Evolutionary conservation across 768 basidiomycete genomes (phyloP).

Genomic region (Russula griseocarnosa): DNA sequence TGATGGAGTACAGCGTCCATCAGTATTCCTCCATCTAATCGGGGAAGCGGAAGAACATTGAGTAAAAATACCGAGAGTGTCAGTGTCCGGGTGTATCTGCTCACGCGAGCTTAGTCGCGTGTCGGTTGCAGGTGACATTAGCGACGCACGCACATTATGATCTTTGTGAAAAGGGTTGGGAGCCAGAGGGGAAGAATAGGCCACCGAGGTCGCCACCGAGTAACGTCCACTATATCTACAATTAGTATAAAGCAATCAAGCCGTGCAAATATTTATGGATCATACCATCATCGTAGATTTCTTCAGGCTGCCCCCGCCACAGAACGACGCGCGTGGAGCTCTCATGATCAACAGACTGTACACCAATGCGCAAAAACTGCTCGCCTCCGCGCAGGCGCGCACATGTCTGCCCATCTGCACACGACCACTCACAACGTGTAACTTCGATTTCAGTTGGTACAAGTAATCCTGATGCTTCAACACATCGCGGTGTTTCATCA

Average conservation of each 20-base stretch:
- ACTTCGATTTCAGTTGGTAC: slow-evolving; percentile 20
- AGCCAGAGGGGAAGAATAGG: slow-evolving; percentile 39
- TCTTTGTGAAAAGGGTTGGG: slow-evolving; percentile 38
- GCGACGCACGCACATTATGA: slow-evolving; percentile 62
- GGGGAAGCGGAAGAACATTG: slow-evolving; percentile 72
- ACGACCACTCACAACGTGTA: slow-evolving; percentile 43
- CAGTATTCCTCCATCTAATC: slow-evolving; percentile 67
- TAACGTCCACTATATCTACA: slow-evolving; percentile 48
- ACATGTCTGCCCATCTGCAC: slow-evolving; percentile 48
- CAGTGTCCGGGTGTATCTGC: slow-evolving; percentile 58
- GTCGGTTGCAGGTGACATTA: neutral
- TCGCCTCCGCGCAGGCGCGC: slow-evolving; percentile 48
- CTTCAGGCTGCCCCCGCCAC: slow-evolving; percentile 67
- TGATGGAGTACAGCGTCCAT: slow-evolving; percentile 37
- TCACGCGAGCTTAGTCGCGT: neutral
- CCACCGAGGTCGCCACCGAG: slow-evolving; percentile 45
- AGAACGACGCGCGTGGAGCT: slow-evolving; percentile 43
- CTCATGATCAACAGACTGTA: slow-evolving; percentile 34
- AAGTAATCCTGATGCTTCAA: slow-evolving; percentile 56
- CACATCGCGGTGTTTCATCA: slow-evolving; percentile 40
- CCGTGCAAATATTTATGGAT: neutral
- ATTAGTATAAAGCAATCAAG: slow-evolving; percentile 2
- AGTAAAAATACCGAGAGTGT: slow-evolving; percentile 78
- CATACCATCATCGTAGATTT: slow-evolving; percentile 65
- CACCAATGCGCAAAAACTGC: slow-evolving; percentile 52